Conservation (phyloP, 352 stramenopile species). For the Phytopythium oedochilum region DNA sequence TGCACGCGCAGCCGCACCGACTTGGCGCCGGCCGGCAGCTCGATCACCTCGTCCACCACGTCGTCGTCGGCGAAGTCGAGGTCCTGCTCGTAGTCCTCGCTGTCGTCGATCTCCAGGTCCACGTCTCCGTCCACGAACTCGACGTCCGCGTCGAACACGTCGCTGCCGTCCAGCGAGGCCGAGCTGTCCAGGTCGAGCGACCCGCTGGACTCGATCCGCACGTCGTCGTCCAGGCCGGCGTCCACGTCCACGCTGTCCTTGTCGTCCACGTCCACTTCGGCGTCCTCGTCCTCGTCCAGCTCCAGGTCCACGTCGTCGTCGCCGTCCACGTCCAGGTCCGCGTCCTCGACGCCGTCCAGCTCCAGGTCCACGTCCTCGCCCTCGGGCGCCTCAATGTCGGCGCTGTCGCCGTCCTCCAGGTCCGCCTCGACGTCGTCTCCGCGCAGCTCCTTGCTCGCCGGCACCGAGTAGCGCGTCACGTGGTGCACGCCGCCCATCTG, state of each 20-base stretch:
- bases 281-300: constrained; percentile 13
- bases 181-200: constrained; percentile 23
- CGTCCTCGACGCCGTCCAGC: constrained; percentile 14
- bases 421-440: constrained; percentile 7
- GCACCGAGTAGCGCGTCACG: constrained; percentile 15
- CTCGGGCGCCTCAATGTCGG: constrained; percentile 11
- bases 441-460: constrained; percentile 1
- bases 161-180: constrained; percentile 19
- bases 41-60: constrained; percentile 37
- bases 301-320: constrained; percentile 22
- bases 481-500: constrained; percentile 28
- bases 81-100: constrained; percentile 44
- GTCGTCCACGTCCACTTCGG: constrained; percentile 22
- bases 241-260: constrained; percentile 24
- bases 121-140: constrained; percentile 26
- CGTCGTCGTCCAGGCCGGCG: constrained; percentile 13
- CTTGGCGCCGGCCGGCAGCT: constrained; percentile 39
- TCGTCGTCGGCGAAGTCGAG: constrained; percentile 37
- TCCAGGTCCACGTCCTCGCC: constrained; percentile 16
- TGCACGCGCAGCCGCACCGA: constrained; percentile 41
- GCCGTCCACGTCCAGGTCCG: constrained; percentile 14
- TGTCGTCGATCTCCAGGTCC: constrained; percentile 36
- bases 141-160: constrained; percentile 25
- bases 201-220: constrained; percentile 17
- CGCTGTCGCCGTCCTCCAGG: constrained; percentile 19